Evolutionary conservation across 495 filamentous ascomycete species (phyloP).

Genomic region (Hyaloscypha finlandica): DNA sequence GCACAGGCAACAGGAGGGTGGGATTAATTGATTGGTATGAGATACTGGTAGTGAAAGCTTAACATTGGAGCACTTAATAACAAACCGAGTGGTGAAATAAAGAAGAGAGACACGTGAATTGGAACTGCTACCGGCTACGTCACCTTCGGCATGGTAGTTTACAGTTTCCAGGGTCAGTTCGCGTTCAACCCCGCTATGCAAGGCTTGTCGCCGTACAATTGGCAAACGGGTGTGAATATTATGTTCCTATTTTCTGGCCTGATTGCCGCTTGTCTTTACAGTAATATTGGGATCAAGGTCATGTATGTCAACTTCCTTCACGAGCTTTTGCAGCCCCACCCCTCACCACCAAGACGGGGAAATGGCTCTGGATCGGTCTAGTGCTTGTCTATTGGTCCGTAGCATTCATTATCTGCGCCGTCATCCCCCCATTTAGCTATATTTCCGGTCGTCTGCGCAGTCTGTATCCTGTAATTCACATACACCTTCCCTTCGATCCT

Average conservation of each 20-base stretch:
- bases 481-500: conserved; percentile 16
- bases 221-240: conserved; percentile 56
- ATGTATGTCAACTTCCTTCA: conserved; percentile 56
- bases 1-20: too few relatives aligned
- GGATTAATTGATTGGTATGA: too few relatives aligned
- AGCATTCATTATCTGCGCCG: conserved; percentile 51
- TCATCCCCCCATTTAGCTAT: conserved; percentile 49
- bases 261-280: conserved; percentile 57
- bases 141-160: conserved; percentile 57
- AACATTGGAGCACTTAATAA: too few relatives aligned
- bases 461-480: conserved; percentile 39
- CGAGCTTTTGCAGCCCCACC: conserved; percentile 52
- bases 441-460: conserved; percentile 43
- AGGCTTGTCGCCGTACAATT: conserved; percentile 49
- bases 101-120: too few relatives aligned
- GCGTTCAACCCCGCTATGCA: conserved; percentile 47
- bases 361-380: conserved; percentile 50
- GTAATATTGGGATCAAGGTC: conserved; percentile 66
- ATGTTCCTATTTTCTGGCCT: conserved; percentile 48
- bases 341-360: conserved; percentile 47
- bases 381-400: conserved; percentile 59
- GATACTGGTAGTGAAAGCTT: too few relatives aligned
- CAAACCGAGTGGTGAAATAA: too few relatives aligned
- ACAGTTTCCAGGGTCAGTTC: conserved; percentile 57
- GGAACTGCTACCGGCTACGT: conserved; percentile 35